Conservation (phyloP, 2,329 filamentous ascomycete genomes). For the Xylaria sp. region DNA sequence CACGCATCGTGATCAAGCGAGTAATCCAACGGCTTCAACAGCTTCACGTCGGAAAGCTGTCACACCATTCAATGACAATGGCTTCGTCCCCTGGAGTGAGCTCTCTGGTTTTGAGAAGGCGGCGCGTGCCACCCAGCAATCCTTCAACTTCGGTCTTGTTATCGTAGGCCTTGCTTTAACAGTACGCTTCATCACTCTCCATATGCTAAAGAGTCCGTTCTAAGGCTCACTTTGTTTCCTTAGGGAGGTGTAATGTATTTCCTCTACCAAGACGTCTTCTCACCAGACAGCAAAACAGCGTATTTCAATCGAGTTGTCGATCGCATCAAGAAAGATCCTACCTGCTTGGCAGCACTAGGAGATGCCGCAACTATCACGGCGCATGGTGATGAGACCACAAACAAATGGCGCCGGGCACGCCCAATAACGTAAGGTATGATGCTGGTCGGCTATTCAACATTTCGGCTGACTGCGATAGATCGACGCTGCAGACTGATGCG, state of each 20-base stretch:
- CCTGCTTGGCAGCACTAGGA: constrained; percentile 69
- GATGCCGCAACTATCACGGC: constrained; percentile 70
- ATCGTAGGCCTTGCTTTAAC: constrained; percentile 70
- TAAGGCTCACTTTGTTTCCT: constrained; percentile 1
- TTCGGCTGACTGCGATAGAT: constrained; percentile 40
- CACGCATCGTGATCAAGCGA: constrained; percentile 47
- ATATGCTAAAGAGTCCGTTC: background rate
- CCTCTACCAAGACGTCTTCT: constrained; percentile 77
- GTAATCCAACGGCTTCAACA: constrained; percentile 31
- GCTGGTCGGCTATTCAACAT: background rate
- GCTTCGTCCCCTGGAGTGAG: constrained; percentile 72
- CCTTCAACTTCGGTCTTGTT: constrained; percentile 79
- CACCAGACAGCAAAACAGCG: constrained; percentile 75
- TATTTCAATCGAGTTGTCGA: constrained; percentile 85
- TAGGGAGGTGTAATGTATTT: constrained; percentile 73
- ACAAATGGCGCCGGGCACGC: constrained; percentile 69
- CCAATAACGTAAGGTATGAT: constrained; percentile 49
- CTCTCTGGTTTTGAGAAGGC: constrained; percentile 73
- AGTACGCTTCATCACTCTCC: constrained; percentile 41
- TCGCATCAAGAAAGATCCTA: constrained; percentile 65
- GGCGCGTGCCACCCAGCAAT: constrained; percentile 80
- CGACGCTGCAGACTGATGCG: constrained; percentile 62
- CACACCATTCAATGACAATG: constrained; percentile 82
- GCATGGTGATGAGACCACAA: constrained; percentile 73
- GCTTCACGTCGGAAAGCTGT: constrained; percentile 60